phyloP scores from a whole-genome alignment of 2,329 filamentous ascomycete species.

The Diaporthe humulicola region DNA sequence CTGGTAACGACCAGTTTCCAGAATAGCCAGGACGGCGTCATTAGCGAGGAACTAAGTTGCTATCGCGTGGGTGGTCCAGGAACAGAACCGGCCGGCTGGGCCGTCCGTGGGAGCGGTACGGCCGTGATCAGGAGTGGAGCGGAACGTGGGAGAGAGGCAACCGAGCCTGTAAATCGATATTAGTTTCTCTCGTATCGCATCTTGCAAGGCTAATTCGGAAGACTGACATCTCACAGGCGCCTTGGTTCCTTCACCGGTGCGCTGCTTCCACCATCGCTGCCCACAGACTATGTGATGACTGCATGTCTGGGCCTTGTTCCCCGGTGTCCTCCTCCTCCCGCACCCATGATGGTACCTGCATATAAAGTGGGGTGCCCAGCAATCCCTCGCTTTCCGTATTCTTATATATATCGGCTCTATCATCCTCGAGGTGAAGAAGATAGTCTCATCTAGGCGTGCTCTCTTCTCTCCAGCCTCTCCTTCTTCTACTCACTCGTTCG shows the following conservation, averaged over 20 bases:
- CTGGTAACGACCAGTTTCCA: background rate
- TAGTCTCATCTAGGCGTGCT: background rate
- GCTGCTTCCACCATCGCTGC: background rate
- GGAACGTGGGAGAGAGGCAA: background rate
- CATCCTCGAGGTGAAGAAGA: background rate
- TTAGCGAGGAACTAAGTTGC: background rate
- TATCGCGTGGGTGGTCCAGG: slow-evolving; percentile 5
- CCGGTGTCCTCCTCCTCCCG: background rate
- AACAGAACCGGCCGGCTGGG: slow-evolving; percentile 14
- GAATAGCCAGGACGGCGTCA: slow-evolving; percentile 5
- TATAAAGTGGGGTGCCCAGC: background rate
- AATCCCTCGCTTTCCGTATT: background rate
- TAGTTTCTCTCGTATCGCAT: slow-evolving; percentile 3
- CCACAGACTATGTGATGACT: slow-evolving; percentile 18
- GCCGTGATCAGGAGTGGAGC: too few species aligned
- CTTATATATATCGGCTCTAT: background rate
- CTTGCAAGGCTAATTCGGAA: background rate
- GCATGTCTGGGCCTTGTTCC: slow-evolving; percentile 13
- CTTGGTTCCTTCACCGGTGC: background rate
- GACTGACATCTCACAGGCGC: background rate
- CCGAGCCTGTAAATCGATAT: background rate
- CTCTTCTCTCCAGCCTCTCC: background rate
- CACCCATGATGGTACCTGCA: background rate
- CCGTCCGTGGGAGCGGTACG: background rate
- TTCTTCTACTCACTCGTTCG: background rate